Base-by-base conservation (phyloP, 805 yeast genomes). In the Teunomyces cretensis region DNA sequence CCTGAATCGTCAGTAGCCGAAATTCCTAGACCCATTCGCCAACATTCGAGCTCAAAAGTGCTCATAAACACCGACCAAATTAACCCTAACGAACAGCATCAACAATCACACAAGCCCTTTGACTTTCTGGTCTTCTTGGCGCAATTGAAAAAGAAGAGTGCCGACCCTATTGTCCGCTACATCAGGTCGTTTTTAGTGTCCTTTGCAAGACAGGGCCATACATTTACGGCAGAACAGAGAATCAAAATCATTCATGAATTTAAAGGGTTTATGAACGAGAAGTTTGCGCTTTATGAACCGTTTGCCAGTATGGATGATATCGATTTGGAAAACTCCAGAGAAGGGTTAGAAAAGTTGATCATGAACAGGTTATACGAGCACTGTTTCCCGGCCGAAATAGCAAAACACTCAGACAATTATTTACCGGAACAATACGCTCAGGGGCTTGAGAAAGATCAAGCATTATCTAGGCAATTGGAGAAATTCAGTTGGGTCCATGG, bases 281-380 rank as follows among this genome's bases (percentile, higher is more conserved):
- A 85, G 57, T 78, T 88, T 64, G 50, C 63, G 2, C 60, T 70
- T 12, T 83, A 72, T 55, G 86, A 85, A 49, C 97, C 97, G 1
- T 92, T 94, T 62, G 75, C 80, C 16, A 68, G 79, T 2, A 75
- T 88, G 70, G 70, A 65, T 35, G 81, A 80, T 13, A 78, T 74
- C 2, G 72, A 72, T 15, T 67, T 87, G 41, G 81, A 75, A 31
- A 89, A 91, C 58, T 84, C 96, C 2, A 70, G 83, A 52, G 97
- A 90, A 55, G 99, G 99, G 0, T 74, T 94, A 55, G 99, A 94
- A 64, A 94, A 94, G 62, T 74, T 94, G 35, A 75, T 95, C 8
- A 88, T 91, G 96, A 91, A 92, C 45, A 75, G 96, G 51, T 65
- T 95, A 2, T 91, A 89, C 61, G 72, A 74, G 1, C 80, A 78